phyloP scores from a whole-genome alignment of 1,284 basidiomycete species.

The Ceratobasidium sp. region DNA sequence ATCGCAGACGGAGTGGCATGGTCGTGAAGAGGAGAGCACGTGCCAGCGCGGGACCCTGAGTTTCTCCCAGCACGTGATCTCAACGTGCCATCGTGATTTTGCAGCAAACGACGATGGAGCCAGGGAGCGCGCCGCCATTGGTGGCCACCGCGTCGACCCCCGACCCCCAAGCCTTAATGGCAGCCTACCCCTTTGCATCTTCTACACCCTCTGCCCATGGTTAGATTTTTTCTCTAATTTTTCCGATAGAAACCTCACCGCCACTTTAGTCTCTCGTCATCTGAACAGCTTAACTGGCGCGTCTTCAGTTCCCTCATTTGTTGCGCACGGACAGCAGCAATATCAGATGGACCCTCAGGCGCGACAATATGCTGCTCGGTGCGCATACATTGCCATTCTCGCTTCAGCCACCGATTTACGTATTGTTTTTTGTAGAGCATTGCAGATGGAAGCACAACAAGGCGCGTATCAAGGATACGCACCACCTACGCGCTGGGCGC shows the following conservation, averaged over 20 bases:
- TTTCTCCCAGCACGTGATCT: conserved; percentile 14
- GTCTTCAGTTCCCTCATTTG: conserved; percentile 48
- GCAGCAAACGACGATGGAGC: conserved; percentile 42
- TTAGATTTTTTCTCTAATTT: conserved; percentile 26
- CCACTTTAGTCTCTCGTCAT: conserved; percentile 48
- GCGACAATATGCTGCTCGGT: conserved; percentile 43
- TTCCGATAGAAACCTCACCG: conserved; percentile 14
- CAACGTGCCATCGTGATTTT: conserved; percentile 28
- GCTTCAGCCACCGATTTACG: background rate
- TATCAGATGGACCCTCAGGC: conserved; percentile 40
- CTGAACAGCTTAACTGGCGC: conserved; percentile 40
- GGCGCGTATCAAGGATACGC: conserved; percentile 36
- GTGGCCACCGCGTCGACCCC: conserved; percentile 42
- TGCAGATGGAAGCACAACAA: conserved; percentile 39
- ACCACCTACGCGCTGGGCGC: conserved; percentile 33
- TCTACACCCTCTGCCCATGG: conserved; percentile 49
- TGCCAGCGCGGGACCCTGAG: background rate
- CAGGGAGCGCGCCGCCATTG: conserved; percentile 42
- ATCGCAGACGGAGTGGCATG: conserved; percentile 41
- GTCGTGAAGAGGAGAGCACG: conserved; percentile 17
- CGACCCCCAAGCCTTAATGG: conserved; percentile 44
- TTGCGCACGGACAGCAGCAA: conserved; percentile 45
- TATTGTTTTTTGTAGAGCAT: conserved; percentile 25
- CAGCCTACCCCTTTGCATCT: conserved; percentile 50
- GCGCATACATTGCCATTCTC: conserved; percentile 38